Evolutionary conservation across 805 yeast genomes (phyloP), one percentile per base, ranked within the genome.

Genomic region (Zygoascus bituminiphila): DNA sequence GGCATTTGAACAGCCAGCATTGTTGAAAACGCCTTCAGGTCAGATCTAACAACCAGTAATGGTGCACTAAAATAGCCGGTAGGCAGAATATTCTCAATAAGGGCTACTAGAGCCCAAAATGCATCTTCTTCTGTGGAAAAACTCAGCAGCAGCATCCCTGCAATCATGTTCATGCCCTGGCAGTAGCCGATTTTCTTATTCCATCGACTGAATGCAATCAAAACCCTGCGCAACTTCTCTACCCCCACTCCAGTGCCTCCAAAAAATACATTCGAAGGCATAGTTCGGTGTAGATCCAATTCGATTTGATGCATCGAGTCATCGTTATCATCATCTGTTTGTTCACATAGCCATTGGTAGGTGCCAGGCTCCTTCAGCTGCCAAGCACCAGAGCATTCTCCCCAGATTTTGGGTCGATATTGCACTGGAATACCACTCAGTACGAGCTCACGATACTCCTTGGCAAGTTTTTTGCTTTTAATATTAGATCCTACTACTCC

Each of bases 121-220:
- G 77, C 71, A 46, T 76, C 80, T 48, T 74, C 80, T 44, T 74
- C 75, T 2, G 69, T 64, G 4, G 69, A 64, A 42, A 62, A 69
- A 0, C 72, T 70, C 20, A 78, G 56, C 10, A 78, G 57, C 8
- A 78, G 51, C 42, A 73, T 74, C 0, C 79, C 83, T 9, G 72
- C 74, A n/a, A 78, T 73, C 54, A 77, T 71, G 57, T 78, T 78
- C 83, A 78, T 64, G 1, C 83, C 83, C 54, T 78, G 83, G 46
- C 78, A 73, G 57, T 78, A 78, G 0, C 83, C 82, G 39, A 77
- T 64, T 0, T 65, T 65, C 0, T 76, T 73, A 50, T 70, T 69
- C 51, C 75, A 68, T 5, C 70, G 65, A 17, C 72, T 70, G 53
- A 73, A 77, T 0, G 81, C 81, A 35, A 71, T 68, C 44, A 78